phyloP scores from a whole-genome alignment of 2,329 filamentous ascomycete genomes.

The Thielaviopsis cerberus region DNA sequence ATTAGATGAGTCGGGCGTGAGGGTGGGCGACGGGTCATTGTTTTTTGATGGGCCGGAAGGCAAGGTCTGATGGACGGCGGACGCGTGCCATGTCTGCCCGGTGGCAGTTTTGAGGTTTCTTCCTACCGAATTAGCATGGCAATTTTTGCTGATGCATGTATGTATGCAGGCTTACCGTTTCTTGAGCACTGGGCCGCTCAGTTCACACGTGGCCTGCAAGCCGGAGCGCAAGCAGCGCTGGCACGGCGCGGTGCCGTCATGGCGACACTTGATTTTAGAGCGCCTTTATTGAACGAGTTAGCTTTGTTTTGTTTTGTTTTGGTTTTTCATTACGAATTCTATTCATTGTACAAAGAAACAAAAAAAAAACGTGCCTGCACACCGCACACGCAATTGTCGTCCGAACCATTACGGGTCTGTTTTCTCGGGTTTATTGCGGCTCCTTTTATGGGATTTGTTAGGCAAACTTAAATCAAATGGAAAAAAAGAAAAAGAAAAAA shows the following conservation, averaged over 20 bases:
- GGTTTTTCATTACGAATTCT: not conserved
- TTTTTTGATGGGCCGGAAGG: not conserved
- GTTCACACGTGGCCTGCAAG: slow-evolving; percentile 1
- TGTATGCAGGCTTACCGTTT: not conserved
- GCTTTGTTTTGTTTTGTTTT: not conserved
- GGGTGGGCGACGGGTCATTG: not conserved
- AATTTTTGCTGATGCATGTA: no score
- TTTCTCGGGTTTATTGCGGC: not conserved
- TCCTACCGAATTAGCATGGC: not conserved
- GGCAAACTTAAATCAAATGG: not conserved
- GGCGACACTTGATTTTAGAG: slow-evolving; percentile 11
- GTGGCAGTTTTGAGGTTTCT: not conserved
- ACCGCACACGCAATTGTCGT: slow-evolving; percentile 7
- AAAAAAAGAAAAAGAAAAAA: not conserved
- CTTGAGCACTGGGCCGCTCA: slow-evolving; percentile 3
- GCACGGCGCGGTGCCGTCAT: slow-evolving; percentile 6
- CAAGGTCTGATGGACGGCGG: not conserved
- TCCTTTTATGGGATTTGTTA: not conserved
- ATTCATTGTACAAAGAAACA: not conserved
- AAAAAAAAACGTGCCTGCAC: slow-evolving; percentile 2
- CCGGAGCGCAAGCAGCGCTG: slow-evolving; percentile 4
- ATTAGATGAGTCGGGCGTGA: not conserved
- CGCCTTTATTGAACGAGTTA: not conserved
- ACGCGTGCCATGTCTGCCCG: not conserved
- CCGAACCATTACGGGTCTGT: slow-evolving; percentile 1